Evolutionary conservation across 108 stramenopile genomes (phyloP).

Genomic region (Ochromonas danica): DNA sequence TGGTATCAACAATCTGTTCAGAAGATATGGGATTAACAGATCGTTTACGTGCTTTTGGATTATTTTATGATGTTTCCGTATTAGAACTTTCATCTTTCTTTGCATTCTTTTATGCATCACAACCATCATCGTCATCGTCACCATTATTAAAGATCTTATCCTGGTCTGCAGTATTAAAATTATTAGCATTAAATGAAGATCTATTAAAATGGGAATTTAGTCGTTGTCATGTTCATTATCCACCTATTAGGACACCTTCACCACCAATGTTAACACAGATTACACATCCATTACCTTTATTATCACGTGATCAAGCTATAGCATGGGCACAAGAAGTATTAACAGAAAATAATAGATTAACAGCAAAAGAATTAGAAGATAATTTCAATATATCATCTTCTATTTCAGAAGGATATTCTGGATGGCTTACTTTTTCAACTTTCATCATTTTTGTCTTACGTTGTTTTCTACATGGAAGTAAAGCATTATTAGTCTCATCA

Average conservation of each 20-base stretch:
- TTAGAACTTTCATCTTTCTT: too few species aligned
- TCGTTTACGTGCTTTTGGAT: too few species aligned
- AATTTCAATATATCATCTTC: background rate
- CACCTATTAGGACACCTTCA: background rate
- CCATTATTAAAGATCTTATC: too few species aligned
- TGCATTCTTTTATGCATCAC: too few species aligned
- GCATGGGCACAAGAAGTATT: background rate
- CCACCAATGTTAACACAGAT: background rate
- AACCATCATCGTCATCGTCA: too few species aligned
- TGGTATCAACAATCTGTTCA: too few species aligned
- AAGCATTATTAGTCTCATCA: background rate
- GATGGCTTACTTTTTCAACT: background rate
- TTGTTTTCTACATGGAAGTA: background rate
- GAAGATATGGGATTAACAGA: too few species aligned
- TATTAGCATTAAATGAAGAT: background rate
- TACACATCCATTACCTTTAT: background rate
- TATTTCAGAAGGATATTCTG: background rate
- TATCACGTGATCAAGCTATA: background rate
- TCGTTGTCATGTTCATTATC: background rate
- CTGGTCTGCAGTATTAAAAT: background rate
- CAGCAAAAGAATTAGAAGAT: background rate
- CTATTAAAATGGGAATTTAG: constrained; percentile 23
- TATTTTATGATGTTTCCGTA: too few species aligned
- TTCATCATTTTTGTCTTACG: background rate
- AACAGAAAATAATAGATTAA: background rate